Evolutionary conservation across 306 rosid genomes (phyloP).

Genomic region (Argentina anserina): DNA sequence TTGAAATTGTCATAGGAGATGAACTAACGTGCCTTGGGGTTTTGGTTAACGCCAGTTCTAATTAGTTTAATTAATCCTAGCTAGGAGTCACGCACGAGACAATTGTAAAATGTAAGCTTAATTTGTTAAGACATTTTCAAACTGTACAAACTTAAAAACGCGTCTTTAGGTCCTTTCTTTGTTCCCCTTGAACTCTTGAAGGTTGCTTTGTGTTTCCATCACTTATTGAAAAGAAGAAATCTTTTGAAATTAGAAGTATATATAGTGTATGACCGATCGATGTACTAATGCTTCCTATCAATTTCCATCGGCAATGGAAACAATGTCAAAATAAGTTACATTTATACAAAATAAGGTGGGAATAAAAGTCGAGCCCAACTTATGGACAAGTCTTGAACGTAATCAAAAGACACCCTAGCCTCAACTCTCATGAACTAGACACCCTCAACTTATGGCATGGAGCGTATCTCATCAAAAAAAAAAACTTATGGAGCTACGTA

Average conservation of each 20-base stretch:
- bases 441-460: too few relatives aligned
- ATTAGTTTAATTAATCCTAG: neutral
- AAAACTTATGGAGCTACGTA: too few relatives aligned
- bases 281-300: neutral
- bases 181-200: neutral
- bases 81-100: neutral
- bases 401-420: neutral
- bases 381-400: neutral
- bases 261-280: neutral
- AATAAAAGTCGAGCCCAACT: neutral
- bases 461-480: too few relatives aligned
- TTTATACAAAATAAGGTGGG: neutral
- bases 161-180: neutral
- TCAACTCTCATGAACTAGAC: neutral
- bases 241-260: neutral
- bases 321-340: neutral
- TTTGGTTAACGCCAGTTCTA: neutral
- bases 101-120: neutral
- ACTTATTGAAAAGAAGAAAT: neutral
- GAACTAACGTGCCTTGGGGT: slow-evolving; percentile 1
- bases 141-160: neutral
- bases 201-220: neutral
- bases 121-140: neutral
- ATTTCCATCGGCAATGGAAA: neutral
- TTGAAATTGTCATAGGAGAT: neutral